A percentile compares a stretch with the other conserved stretches of the same genome.
These are phyloP conservation scores for Vanrija sp. DNA, from an alignment of 1,284 basidiomycete species.

Conservation along the genomic window DNA sequence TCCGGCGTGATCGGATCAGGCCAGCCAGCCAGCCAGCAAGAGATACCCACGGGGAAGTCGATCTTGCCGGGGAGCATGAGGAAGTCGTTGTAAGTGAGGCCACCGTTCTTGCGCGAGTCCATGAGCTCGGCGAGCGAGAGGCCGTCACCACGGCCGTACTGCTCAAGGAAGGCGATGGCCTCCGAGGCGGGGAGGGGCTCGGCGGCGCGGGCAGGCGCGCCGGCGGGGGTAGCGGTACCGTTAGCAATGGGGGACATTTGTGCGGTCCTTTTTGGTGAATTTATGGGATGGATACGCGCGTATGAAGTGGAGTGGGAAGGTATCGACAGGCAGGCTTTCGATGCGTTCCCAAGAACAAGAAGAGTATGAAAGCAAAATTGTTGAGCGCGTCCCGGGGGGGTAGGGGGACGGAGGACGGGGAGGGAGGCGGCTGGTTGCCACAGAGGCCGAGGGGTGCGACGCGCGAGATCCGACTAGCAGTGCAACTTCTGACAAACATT, in stretches of 20 bases:
- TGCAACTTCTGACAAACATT: too few relatives aligned
- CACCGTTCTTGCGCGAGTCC: constrained; percentile 82
- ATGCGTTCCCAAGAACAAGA: constrained; percentile 21
- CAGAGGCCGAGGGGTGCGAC: neutral
- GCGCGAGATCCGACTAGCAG: neutral
- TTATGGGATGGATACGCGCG: neutral
- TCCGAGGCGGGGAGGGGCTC: constrained; percentile 29
- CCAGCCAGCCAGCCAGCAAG: neutral
- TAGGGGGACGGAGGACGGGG: neutral
- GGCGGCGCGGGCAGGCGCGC: constrained; percentile 18
- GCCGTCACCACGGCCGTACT: constrained; percentile 78
- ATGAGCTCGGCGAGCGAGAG: constrained; percentile 82
- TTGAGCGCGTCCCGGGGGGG: neutral
- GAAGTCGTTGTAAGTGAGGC: constrained; percentile 96
- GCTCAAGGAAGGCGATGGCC: constrained; percentile 69
- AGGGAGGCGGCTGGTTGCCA: neutral
- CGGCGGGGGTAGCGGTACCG: constrained; percentile 4
- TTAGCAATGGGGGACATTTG: constrained; percentile 15
- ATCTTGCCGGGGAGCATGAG: constrained; percentile 93
- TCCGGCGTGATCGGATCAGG: neutral
- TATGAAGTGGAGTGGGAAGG: constrained; percentile 10
- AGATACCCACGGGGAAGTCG: constrained; percentile 70
- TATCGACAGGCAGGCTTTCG: constrained; percentile 10
- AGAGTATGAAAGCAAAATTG: constrained; percentile 10
- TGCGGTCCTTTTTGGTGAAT: neutral